Evolutionary conservation across 2,329 filamentous ascomycete genomes (phyloP), one percentile per base, ranked within the genome.

Genomic region (Monascus ruber): DNA sequence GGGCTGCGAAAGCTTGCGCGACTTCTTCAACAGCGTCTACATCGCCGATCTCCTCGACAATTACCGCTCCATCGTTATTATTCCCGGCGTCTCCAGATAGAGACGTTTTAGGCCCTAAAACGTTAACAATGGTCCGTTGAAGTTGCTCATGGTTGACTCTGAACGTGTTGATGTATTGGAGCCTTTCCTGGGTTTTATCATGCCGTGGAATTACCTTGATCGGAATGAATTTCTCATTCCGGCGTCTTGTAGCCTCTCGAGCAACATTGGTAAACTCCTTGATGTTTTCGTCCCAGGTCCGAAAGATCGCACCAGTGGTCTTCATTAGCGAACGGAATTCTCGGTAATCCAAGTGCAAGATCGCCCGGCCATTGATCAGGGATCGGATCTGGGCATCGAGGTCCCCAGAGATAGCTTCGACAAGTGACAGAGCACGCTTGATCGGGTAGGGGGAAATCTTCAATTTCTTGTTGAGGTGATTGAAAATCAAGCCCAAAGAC

Each of bases 221-320:
- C 4, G 89, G 88, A 47, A 98, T 95, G 61, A 98, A 98, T 60
- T 94, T 94, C 62, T 96, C 93, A 55, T 94, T 93, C 50, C 91
- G 79, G 51, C 88, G 83, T 47, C 89, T 78, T 3, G 86, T 95
- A 5, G 94, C 87, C 55, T 98, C 93, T 65, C 91, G 85, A 28
- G 91, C 89, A 47, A 96, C 85, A 50, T 95, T 94, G 10, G 89
- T 96, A 57, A 99, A 98, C 52, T 96, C 91, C 61, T 96, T 96
- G 57, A 94, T 75, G 53, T 89, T 87, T 39, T 94, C 87, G 51
- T 98, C 91, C 91, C 91, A 99, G 6, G 83, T 81, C 32, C 76
- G 76, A 74, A 93, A 99, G 44, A 98, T 88, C 11, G 77, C 76
- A 41, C 89, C 83, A 24, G 88, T 83, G 11, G 81, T 81, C 43